Percentiles rank a stretch among this genome's conserved stretches.
Conservation (phyloP, 805 yeast species). For the Candida hungchunana region DNA sequence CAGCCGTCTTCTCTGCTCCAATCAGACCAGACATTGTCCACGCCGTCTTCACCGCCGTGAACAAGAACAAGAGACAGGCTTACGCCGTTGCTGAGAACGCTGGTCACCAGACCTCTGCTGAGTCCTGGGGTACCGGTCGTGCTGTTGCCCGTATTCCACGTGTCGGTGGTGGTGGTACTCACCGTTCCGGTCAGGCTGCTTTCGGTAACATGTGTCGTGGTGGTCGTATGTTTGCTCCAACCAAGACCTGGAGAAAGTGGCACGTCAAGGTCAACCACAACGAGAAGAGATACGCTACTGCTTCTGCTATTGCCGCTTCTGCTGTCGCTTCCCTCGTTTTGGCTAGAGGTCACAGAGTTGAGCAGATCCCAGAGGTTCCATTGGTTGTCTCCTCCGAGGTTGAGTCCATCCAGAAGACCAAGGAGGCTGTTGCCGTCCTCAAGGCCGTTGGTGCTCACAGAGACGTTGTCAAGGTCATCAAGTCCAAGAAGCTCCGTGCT, state of each 20-base stretch:
- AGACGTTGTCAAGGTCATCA: constrained; percentile 96
- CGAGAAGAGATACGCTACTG: constrained; percentile 99
- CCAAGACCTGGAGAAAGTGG: constrained; percentile 99
- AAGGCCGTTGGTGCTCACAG: constrained; percentile 99
- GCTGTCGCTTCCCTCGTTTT: constrained; percentile 97
- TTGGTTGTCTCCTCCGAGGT: constrained; percentile 91
- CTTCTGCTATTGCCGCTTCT: constrained; percentile 99
- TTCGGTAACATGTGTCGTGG: constrained; percentile 99
- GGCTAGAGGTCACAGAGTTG: constrained; percentile 99
- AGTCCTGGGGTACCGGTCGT: constrained; percentile 99
- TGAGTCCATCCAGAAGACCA: constrained; percentile 93
- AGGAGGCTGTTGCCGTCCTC: constrained; percentile 96
- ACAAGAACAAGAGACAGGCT: constrained; percentile 99
- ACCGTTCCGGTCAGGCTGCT: constrained; percentile 99
- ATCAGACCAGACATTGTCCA: constrained; percentile 99
- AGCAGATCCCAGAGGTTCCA: constrained; percentile 97
- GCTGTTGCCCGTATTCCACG: constrained; percentile 99
- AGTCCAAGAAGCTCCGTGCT: constrained; percentile 98
- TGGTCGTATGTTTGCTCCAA: constrained; percentile 99
- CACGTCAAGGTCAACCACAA: constrained; percentile 99
- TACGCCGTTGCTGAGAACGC: constrained; percentile 99
- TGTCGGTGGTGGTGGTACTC: constrained; percentile 99
- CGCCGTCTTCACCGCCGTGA: constrained; percentile 96
- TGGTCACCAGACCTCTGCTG: constrained; percentile 99
- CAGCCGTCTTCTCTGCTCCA: constrained; percentile 99